A percentile compares a stretch with the other conserved stretches of the same genome.
phyloP scores from a whole-genome alignment of 75 land plant species.

The Sequoiadendron giganteum region DNA sequence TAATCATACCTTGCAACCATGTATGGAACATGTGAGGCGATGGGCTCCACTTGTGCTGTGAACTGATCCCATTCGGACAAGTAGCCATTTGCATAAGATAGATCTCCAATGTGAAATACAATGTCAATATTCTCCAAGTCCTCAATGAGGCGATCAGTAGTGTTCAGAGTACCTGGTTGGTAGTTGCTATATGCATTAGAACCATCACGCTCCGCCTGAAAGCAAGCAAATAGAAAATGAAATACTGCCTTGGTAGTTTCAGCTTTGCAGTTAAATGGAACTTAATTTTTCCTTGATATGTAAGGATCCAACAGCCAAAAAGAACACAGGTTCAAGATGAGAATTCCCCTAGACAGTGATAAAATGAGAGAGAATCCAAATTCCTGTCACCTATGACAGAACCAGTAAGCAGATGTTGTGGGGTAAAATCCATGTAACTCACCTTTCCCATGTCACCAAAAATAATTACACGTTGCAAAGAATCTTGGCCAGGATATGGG shows the following conservation, averaged over 20 bases:
- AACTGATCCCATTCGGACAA: conserved; percentile 94
- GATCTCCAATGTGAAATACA: conserved; percentile 83
- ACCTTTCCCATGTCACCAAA: conserved; percentile 98
- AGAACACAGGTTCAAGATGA: not conserved
- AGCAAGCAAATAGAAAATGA: conserved; percentile 4
- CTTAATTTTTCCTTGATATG: not conserved
- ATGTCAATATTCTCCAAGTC: conserved; percentile 81
- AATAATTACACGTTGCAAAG: conserved; percentile 71
- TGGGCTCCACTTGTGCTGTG: conserved; percentile 65
- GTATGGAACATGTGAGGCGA: conserved; percentile 76
- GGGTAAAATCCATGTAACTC: not conserved
- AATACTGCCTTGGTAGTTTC: not conserved
- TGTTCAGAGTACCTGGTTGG: conserved; percentile 73
- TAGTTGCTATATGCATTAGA: conserved; percentile 82
- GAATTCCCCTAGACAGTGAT: not conserved
- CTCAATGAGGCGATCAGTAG: conserved; percentile 60
- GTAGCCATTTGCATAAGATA: conserved; percentile 81
- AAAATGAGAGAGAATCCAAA: not conserved
- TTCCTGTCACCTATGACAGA: not conserved
- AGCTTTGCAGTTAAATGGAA: not conserved
- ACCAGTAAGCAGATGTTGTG: not conserved
- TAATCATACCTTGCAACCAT: conserved; percentile 72
- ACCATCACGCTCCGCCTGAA: conserved; percentile 78
- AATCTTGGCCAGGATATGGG: conserved; percentile 79
- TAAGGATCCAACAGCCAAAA: not conserved